A percentile compares a stretch with the other conserved stretches of the same genome.
Evolutionary conservation across 2,329 filamentous ascomycete genomes (phyloP).

Genomic region (Fusarium bulbicola): DNA sequence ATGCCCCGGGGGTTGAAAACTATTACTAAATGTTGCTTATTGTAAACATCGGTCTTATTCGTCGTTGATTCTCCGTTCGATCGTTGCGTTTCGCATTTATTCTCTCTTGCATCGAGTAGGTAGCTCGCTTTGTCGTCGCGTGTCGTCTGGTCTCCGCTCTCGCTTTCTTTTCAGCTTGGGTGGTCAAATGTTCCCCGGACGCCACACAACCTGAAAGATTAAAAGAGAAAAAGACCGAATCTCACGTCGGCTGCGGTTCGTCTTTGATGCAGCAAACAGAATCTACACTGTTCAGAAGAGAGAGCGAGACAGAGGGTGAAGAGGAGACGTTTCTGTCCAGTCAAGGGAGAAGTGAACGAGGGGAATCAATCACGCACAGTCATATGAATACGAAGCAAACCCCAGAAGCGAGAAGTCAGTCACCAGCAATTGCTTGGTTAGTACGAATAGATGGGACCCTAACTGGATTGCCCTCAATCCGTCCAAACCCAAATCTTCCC

Average conservation of each 20-base stretch:
- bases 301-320: slow-evolving; percentile 16
- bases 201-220: slow-evolving; percentile 12
- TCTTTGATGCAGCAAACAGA: slow-evolving; percentile 5
- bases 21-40: slow-evolving; percentile 6
- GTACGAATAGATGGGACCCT: slow-evolving; percentile 20
- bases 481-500: slow-evolving; percentile 15
- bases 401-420: slow-evolving; percentile 32
- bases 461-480: slow-evolving; percentile 22
- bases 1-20: slow-evolving; percentile 15
- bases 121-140: slow-evolving; percentile 5
- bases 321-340: background rate
- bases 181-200: slow-evolving; percentile 10
- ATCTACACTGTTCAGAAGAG: background rate
- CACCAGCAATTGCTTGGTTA: slow-evolving; percentile 20
- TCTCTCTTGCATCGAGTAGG: slow-evolving; percentile 2
- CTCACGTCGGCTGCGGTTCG: background rate
- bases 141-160: slow-evolving; percentile 25
- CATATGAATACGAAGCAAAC: slow-evolving; percentile 37
- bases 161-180: slow-evolving; percentile 14
- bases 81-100: slow-evolving; percentile 15
- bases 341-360: slow-evolving; percentile 28
- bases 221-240: slow-evolving; percentile 6
- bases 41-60: slow-evolving; percentile 2
- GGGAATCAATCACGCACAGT: slow-evolving; percentile 18
- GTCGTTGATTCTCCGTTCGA: slow-evolving; percentile 13